These are phyloP conservation scores for Sporothrix humicola DNA, from an alignment of 2,329 filamentous ascomycete species.

Conservation along the genomic window DNA sequence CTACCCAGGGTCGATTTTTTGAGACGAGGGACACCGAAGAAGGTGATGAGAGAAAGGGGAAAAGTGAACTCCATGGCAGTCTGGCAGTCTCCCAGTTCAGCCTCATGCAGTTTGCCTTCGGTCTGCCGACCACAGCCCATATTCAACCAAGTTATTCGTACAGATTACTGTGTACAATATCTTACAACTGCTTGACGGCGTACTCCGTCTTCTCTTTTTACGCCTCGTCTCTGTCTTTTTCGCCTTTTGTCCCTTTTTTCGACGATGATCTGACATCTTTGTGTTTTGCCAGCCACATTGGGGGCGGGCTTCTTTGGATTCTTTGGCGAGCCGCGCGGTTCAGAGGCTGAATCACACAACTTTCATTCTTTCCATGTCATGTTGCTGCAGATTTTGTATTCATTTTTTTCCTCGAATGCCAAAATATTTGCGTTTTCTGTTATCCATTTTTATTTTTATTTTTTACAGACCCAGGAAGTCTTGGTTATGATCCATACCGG, in stretches of 20 bases:
- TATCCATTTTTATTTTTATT: background rate
- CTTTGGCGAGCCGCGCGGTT: background rate
- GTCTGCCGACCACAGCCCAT: background rate
- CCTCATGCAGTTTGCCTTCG: constrained; percentile 4
- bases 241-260: background rate
- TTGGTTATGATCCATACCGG: constrained; percentile 1
- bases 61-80: background rate
- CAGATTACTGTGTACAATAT: too few species aligned
- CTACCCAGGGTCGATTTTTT: constrained; percentile 4
- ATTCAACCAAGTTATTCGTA: background rate
- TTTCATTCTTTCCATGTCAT: background rate
- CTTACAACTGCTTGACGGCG: background rate
- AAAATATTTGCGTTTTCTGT: background rate
- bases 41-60: background rate
- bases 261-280: constrained; percentile 6
- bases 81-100: background rate
- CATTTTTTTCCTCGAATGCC: too few species aligned
- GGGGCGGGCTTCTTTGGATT: background rate
- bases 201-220: too few species aligned
- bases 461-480: background rate
- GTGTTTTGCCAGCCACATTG: background rate
- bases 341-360: background rate
- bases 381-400: background rate
- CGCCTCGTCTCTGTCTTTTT: background rate
- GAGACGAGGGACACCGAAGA: background rate